These are phyloP conservation scores for Boletus reticulatus DNA, from an alignment of 768 basidiomycete genomes.

Conservation along the genomic window DNA sequence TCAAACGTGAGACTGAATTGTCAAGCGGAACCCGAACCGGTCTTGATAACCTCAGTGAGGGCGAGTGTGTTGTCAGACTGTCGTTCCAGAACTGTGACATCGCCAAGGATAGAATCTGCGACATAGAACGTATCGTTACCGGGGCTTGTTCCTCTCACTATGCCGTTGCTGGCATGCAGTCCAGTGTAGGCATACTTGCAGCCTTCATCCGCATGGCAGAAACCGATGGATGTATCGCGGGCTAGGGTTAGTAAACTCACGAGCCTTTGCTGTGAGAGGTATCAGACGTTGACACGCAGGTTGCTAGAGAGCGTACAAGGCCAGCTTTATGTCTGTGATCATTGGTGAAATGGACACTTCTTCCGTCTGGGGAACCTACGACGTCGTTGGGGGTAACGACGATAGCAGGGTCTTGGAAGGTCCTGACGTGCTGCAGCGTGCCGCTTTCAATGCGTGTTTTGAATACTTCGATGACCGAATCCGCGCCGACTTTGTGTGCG, in stretches of 20 bases:
- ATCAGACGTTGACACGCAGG: not conserved
- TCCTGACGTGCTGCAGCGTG: conserved; percentile 51
- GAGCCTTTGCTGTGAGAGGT: conserved; percentile 17
- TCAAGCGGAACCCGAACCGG: conserved; percentile 39
- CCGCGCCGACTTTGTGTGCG: conserved; percentile 53
- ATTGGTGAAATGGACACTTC: conserved; percentile 69
- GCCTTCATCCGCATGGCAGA: conserved; percentile 57
- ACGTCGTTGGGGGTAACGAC: conserved; percentile 71
- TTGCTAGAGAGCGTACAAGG: conserved; percentile 38
- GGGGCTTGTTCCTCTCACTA: conserved; percentile 40
- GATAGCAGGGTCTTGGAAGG: conserved; percentile 48
- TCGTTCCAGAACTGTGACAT: conserved; percentile 52
- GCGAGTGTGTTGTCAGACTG: conserved; percentile 59
- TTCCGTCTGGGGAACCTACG: conserved; percentile 61
- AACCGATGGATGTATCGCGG: conserved; percentile 52
- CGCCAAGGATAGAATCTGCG: conserved; percentile 42
- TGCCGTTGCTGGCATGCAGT: conserved; percentile 61
- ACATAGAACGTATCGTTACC: conserved; percentile 66
- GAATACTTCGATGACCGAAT: conserved; percentile 72
- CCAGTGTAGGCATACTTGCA: conserved; percentile 58
- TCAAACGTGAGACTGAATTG: conserved; percentile 1
- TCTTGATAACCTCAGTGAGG: conserved; percentile 48
- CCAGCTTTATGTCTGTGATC: conserved; percentile 57
- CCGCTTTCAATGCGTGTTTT: conserved; percentile 45
- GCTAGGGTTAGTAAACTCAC: conserved; percentile 32